Conservation (phyloP, 1,139 yeast genomes). For the Suhomyces bolitotheri region DNA sequence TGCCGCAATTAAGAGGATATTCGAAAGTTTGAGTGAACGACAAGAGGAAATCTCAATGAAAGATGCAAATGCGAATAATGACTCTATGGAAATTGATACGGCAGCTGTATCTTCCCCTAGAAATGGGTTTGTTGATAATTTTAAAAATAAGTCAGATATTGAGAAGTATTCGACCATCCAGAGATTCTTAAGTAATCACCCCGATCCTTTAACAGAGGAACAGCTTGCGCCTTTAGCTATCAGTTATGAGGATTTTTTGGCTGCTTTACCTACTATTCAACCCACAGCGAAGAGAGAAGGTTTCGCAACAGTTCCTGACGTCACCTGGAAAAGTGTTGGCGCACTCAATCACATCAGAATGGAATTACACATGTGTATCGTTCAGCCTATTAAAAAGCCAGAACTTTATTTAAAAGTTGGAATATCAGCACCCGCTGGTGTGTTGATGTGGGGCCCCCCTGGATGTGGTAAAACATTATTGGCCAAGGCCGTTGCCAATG, state of each 20-base stretch:
- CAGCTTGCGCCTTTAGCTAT: slow-evolving; percentile 77
- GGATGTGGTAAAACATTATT: slow-evolving; percentile 97
- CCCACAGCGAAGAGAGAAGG: slow-evolving; percentile 99
- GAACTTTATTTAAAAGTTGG: slow-evolving; percentile 89
- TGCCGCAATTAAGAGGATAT: slow-evolving; percentile 89
- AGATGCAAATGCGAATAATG: slow-evolving; percentile 15
- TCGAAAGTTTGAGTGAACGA: slow-evolving; percentile 47
- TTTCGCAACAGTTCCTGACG: slow-evolving; percentile 98
- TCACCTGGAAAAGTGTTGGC: slow-evolving; percentile 93
- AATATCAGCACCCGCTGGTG: slow-evolving; percentile 96
- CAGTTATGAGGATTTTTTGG: slow-evolving; percentile 73
- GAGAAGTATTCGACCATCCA: slow-evolving; percentile 67
- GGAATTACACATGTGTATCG: slow-evolving; percentile 95
- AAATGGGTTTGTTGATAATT: slow-evolving; percentile 19
- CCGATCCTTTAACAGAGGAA: slow-evolving; percentile 71
- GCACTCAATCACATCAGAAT: slow-evolving; percentile 78
- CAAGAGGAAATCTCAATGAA: slow-evolving; percentile 26
- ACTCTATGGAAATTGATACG: slow-evolving; percentile 48
- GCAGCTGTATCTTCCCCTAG: slow-evolving; percentile 13
- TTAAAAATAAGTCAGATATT: slow-evolving; percentile 34
- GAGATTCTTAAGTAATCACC: slow-evolving; percentile 69
- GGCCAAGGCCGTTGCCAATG: slow-evolving; percentile 97
- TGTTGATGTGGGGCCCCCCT: slow-evolving; percentile 98
- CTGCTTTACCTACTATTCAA: slow-evolving; percentile 89
- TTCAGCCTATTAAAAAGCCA: slow-evolving; percentile 93